A percentile compares a stretch with the other conserved stretches of the same genome.
Conservation (phyloP, 2,329 filamentous ascomycete species). For the Scedosporium minutisporum region DNA sequence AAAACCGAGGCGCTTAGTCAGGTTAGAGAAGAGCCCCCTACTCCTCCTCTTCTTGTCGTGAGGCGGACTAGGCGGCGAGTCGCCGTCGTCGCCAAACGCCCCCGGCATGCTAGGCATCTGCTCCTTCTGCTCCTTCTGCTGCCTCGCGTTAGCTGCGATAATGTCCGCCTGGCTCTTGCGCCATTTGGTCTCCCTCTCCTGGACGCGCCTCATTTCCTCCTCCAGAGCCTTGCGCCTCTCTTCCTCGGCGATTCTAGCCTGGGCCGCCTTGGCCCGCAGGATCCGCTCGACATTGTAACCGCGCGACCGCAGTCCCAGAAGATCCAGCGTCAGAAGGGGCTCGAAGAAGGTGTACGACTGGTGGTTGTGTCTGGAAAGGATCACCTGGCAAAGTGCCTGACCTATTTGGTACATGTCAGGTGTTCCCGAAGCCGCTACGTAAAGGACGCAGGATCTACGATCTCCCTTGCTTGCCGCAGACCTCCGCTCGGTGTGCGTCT, state of each 20-base stretch:
- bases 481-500: slow-evolving; percentile 64
- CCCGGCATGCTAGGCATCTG: slow-evolving; percentile 57
- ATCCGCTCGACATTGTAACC: slow-evolving; percentile 98
- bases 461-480: slow-evolving; percentile 57
- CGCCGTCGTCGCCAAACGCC: slow-evolving; percentile 59
- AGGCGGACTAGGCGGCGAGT: slow-evolving; percentile 22
- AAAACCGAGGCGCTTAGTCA: slow-evolving; percentile 60
- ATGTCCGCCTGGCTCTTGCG: not conserved
- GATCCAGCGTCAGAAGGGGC: slow-evolving; percentile 75
- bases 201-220: slow-evolving; percentile 59
- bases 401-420: slow-evolving; percentile 89
- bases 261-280: slow-evolving; percentile 74
- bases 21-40: slow-evolving; percentile 56
- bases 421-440: slow-evolving; percentile 57
- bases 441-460: slow-evolving; percentile 55
- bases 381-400: slow-evolving; percentile 70
- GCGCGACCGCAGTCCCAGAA: slow-evolving; percentile 71
- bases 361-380: slow-evolving; percentile 75
- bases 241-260: slow-evolving; percentile 79
- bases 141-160: not conserved
- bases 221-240: slow-evolving; percentile 66
- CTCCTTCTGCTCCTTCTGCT: slow-evolving; percentile 17
- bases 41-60: slow-evolving; percentile 25
- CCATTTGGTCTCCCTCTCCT: slow-evolving; percentile 28
- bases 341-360: slow-evolving; percentile 87